These are phyloP conservation scores for Maudiozyma pseudohumilis DNA, from an alignment of 805 yeast species.

Conservation along the genomic window DNA sequence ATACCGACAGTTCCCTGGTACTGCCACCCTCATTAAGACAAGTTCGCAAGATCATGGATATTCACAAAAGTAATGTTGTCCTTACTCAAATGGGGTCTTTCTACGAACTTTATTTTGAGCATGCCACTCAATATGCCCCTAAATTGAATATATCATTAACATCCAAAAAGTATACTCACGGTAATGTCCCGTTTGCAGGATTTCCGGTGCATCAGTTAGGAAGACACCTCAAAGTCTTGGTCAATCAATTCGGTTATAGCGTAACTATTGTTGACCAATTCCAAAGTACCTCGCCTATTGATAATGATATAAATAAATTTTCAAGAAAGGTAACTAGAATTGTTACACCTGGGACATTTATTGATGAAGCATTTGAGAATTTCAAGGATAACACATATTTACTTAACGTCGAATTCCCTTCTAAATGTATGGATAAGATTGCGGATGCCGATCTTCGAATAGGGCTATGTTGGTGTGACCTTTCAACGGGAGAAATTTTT, in stretches of 20 bases:
- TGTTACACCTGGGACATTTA: slow-evolving; percentile 85
- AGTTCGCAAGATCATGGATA: slow-evolving; percentile 35
- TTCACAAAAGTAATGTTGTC: slow-evolving; percentile 45
- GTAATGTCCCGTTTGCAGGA: slow-evolving; percentile 74
- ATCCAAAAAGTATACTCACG: slow-evolving; percentile 35
- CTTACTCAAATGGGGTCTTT: slow-evolving; percentile 79
- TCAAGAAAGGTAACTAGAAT: slow-evolving; percentile 68
- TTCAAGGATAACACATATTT: slow-evolving; percentile 62
- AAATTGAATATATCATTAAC: slow-evolving; percentile 66
- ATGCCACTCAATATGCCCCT: slow-evolving; percentile 67
- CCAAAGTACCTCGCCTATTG: slow-evolving; percentile 19
- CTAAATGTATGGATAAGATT: slow-evolving; percentile 31
- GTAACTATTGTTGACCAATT: slow-evolving; percentile 81
- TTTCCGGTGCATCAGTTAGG: slow-evolving; percentile 69
- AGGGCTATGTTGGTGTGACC: slow-evolving; percentile 83
- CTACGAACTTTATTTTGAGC: slow-evolving; percentile 82
- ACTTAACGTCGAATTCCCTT: slow-evolving; percentile 54
- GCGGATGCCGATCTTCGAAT: slow-evolving; percentile 35
- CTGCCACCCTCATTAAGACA: slow-evolving; percentile 31
- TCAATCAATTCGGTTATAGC: slow-evolving; percentile 55
- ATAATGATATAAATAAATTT: slow-evolving; percentile 33
- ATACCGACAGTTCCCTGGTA: too few species aligned
- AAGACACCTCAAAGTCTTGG: slow-evolving; percentile 63
- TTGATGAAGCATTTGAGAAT: slow-evolving; percentile 78
- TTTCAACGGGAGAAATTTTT: slow-evolving; percentile 70